phyloP scores from a whole-genome alignment of 2,329 filamentous ascomycete species.

The Aspergillus uvarum region DNA sequence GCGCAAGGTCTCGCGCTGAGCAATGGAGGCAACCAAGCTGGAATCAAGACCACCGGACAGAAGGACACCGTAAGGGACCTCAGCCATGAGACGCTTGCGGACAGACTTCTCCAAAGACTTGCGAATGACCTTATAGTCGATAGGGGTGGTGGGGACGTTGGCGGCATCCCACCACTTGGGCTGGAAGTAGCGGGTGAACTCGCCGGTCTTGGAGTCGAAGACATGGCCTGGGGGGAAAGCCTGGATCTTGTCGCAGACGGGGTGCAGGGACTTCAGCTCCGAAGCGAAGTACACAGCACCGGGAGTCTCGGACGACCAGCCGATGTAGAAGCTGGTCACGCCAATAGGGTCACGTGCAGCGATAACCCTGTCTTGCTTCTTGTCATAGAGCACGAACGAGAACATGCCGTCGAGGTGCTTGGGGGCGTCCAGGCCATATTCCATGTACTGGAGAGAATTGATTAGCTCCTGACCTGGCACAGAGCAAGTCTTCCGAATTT shows the following conservation, averaged over 20 bases:
- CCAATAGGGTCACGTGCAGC: slow-evolving; percentile 96
- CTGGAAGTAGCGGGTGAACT: slow-evolving; percentile 83
- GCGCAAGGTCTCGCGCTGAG: slow-evolving; percentile 84
- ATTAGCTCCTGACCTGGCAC: slow-evolving; percentile 19
- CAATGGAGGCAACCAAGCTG: slow-evolving; percentile 90
- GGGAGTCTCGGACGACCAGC: slow-evolving; percentile 79
- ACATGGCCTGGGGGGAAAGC: slow-evolving; percentile 93
- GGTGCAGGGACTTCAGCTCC: slow-evolving; percentile 88
- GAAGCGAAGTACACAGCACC: slow-evolving; percentile 92
- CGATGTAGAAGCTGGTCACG: slow-evolving; percentile 96
- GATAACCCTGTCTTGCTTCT: slow-evolving; percentile 85
- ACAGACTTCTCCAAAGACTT: slow-evolving; percentile 85
- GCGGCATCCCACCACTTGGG: slow-evolving; percentile 87
- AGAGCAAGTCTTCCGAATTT: neutral
- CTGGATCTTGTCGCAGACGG: slow-evolving; percentile 92
- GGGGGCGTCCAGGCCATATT: slow-evolving; percentile 87
- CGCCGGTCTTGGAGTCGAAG: slow-evolving; percentile 88
- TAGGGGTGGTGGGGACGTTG: slow-evolving; percentile 73
- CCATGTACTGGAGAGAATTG: slow-evolving; percentile 66
- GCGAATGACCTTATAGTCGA: slow-evolving; percentile 81
- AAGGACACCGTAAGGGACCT: slow-evolving; percentile 95
- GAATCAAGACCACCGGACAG: slow-evolving; percentile 95
- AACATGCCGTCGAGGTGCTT: slow-evolving; percentile 99
- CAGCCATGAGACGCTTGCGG: slow-evolving; percentile 95
- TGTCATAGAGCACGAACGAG: slow-evolving; percentile 97